Conservation (phyloP, 164 flowering plant species). For the Tetracentron sinense region DNA sequence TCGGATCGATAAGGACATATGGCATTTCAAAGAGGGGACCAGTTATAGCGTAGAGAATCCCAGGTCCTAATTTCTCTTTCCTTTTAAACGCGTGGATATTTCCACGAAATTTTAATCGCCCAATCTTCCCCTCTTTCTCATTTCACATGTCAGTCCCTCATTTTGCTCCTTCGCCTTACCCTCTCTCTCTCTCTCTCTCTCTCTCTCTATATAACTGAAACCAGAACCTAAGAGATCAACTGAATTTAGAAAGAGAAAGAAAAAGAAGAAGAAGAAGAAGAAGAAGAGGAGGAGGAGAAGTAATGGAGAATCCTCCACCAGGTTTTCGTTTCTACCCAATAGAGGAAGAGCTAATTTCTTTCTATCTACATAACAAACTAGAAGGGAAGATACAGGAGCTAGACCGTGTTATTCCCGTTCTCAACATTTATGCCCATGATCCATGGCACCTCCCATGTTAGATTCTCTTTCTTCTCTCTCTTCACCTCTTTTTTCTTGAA, state of each 20-base stretch:
- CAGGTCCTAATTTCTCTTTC: no score
- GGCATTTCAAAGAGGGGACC: no score
- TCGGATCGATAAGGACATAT: no score
- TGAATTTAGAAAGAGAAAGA: no score
- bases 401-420: slow-evolving; percentile 35
- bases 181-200: no score
- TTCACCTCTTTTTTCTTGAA: neutral
- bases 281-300: no score
- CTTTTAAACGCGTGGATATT: neutral
- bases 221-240: no score
- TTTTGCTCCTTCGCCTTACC: no score
- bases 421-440: slow-evolving; percentile 36
- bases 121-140: neutral
- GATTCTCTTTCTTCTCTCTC: neutral
- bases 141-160: slow-evolving; percentile 1
- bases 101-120: neutral
- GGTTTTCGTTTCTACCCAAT: slow-evolving; percentile 68
- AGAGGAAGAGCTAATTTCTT: slow-evolving; percentile 53
- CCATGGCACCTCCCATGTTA: slow-evolving; percentile 61
- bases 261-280: no score
- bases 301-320: slow-evolving; percentile 13
- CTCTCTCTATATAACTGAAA: no score
- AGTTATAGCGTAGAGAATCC: no score
- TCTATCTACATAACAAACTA: slow-evolving; percentile 47
- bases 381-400: slow-evolving; percentile 23